Conservation (phyloP, 2,329 filamentous ascomycete genomes). For the Apiospora hydei region DNA sequence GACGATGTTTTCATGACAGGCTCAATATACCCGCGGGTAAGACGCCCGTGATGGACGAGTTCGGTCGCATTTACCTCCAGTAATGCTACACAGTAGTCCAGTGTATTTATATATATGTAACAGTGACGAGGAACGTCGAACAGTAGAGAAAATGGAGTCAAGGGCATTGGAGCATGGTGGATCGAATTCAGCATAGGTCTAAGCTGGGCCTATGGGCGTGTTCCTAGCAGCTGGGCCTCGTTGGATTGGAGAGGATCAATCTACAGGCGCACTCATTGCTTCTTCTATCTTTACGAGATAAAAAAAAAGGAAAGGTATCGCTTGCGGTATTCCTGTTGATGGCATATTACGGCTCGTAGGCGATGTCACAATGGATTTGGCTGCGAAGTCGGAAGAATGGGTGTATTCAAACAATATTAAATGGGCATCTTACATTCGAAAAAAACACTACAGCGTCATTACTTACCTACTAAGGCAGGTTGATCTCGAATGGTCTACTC, state of each 20-base stretch:
- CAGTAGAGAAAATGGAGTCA: background rate
- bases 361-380: background rate
- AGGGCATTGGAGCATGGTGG: slow-evolving; percentile 8
- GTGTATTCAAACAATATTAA: background rate
- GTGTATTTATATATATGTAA: slow-evolving; percentile 7
- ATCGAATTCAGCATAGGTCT: background rate
- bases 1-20: background rate
- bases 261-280: background rate
- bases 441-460: background rate
- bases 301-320: background rate
- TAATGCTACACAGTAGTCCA: background rate
- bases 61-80: slow-evolving; percentile 21
- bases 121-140: background rate
- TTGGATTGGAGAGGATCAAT: background rate
- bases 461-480: background rate
- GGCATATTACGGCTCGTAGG: background rate
- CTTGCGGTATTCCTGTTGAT: background rate
- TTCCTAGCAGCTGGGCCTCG: background rate
- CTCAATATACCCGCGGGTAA: slow-evolving; percentile 17
- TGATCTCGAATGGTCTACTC: background rate
- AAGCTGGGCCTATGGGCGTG: background rate
- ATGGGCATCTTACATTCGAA: background rate
- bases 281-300: background rate
- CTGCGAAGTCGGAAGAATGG: background rate
- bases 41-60: slow-evolving; percentile 21